Evolutionary conservation across 345 rosid genomes (phyloP), one percentile per base, ranked within the genome.

Genomic region (Arabis alpina): DNA sequence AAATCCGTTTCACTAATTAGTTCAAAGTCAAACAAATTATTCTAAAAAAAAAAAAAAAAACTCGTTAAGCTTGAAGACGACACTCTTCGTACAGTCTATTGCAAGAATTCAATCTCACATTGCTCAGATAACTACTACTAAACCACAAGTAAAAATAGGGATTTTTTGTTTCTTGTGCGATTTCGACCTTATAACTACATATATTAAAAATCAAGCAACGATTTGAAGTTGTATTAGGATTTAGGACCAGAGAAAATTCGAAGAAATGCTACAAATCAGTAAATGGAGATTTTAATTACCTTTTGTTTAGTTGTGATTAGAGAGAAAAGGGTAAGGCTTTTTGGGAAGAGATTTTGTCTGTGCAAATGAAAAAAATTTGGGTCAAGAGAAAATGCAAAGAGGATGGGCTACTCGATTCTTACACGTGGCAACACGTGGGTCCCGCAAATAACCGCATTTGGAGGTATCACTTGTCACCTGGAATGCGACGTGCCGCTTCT

Each of bases 341-440:
- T 0, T 43, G 37, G 12, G 59, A 24, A 39, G 59, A 4, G 32
- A 58, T 41, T 54, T 34, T 5, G 2, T 32, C 4, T 54, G 13
- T 14, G 53, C 36, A 41, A 13, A 3, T 15, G 12, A n/a, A 56
- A 37, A 47, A 58, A 8, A 44, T 4, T n/a, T 39, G 42, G 15
- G 19, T 39, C 3, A 37, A 15, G 13, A 28, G 2, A 63, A 64
- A 56, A 65, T 57, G 77, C 66, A 73, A 32, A 66, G 77, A 43
- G 54, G 55, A 66, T 66, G 66, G 67, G 42, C 42, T 43, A 32
- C 32, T 44, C 36, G 3, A 54, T 51, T 12, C 4, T 42, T 59
- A 54, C 70, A 72, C 76, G 73, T 66, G 73, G 73, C 32, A 51
- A 54, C 70, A 72, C 76, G 73, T 66, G 73, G 73, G 73, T 3